Evolutionary conservation across 2,329 filamentous ascomycete species (phyloP).

Genomic region (Orbilia blumenaviensis): DNA sequence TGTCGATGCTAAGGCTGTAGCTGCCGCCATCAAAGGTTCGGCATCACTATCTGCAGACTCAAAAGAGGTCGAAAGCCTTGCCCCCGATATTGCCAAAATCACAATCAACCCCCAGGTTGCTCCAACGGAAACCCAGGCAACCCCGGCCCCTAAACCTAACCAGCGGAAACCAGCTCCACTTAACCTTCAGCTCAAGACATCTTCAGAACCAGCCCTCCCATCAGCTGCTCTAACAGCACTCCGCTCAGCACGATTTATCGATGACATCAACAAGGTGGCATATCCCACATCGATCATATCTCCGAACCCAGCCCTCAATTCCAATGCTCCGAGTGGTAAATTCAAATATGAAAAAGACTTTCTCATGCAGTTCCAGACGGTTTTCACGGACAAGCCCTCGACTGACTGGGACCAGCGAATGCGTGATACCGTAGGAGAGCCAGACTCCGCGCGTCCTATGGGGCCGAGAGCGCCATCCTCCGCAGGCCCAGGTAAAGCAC

Average conservation of each 20-base stretch:
- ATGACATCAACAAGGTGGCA: constrained; percentile 77
- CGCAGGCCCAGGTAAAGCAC: constrained; percentile 59
- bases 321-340: constrained; percentile 76
- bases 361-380: constrained; percentile 92
- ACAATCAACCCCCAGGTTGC: constrained; percentile 64
- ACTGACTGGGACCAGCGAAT: constrained; percentile 91
- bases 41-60: constrained; percentile 13
- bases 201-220: constrained; percentile 86
- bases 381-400: constrained; percentile 96
- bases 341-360: constrained; percentile 97
- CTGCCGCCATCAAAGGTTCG: constrained; percentile 58
- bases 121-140: constrained; percentile 63
- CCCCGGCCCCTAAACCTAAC: constrained; percentile 69
- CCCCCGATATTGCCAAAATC: constrained; percentile 66
- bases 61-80: constrained; percentile 58
- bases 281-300: constrained; percentile 87
- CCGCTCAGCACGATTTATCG: constrained; percentile 87
- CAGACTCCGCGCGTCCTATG: constrained; percentile 71
- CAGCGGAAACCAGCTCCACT: constrained; percentile 81
- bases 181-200: constrained; percentile 84
- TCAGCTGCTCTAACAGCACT: constrained; percentile 93
- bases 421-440: constrained; percentile 82
- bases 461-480: constrained; percentile 67
- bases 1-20: constrained; percentile 28
- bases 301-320: constrained; percentile 90